These are phyloP conservation scores for Andrographis paniculata DNA, from an alignment of 305 asterid genomes.

Conservation along the genomic window DNA sequence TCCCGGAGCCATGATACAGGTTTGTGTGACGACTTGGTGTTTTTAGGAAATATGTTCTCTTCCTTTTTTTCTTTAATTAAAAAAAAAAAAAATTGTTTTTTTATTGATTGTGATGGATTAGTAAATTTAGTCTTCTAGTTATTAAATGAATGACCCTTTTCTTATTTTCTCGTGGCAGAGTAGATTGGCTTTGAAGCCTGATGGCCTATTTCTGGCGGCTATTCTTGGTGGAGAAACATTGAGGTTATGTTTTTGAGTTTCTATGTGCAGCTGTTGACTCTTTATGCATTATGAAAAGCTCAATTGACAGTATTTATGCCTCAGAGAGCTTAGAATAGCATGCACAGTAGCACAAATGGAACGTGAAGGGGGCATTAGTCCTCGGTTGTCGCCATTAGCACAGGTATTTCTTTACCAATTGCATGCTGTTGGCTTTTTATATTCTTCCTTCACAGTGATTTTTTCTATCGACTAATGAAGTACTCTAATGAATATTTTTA, in stretches of 20 bases:
- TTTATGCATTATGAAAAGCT: constrained; percentile 14
- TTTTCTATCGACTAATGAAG: neutral
- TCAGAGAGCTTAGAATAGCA: constrained; percentile 87
- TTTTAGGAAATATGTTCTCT: no score
- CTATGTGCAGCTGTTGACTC: constrained; percentile 10
- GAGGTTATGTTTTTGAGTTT: neutral
- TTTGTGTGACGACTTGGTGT: constrained; percentile 8
- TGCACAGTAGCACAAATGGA: constrained; percentile 96
- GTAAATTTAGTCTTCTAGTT: no score
- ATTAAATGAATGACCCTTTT: no score
- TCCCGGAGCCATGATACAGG: constrained; percentile 99
- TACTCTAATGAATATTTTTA: neutral
- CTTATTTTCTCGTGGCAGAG: no score
- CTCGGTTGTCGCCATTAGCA: constrained; percentile 92
- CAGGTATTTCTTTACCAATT: constrained; percentile 39
- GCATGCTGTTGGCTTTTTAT: neutral
- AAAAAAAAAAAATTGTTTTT: no score
- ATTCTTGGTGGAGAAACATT: no score
- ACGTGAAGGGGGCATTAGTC: constrained; percentile 96
- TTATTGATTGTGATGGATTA: no score
- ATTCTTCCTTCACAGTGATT: constrained; percentile 2
- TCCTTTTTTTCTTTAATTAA: no score
- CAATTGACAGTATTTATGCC: constrained; percentile 14
- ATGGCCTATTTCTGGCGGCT: no score
- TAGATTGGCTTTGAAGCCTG: no score